Conservation (phyloP, 306 rosid genomes). For the Lathyrus oleraceus region DNA sequence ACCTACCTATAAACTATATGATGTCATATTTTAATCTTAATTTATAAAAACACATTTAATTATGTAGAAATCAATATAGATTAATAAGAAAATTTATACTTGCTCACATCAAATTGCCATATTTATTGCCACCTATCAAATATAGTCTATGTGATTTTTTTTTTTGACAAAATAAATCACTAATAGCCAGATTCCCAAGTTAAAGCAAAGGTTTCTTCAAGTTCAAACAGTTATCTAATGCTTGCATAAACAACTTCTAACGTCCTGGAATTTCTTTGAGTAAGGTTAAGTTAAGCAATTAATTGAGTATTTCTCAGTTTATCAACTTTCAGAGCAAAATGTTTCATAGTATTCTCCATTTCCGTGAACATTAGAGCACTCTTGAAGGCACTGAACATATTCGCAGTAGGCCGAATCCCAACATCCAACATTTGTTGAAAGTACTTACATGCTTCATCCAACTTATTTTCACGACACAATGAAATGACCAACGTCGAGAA, state of each 20-base stretch:
- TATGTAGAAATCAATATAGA: no score
- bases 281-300: conserved; percentile 31
- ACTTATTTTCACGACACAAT: conserved; percentile 60
- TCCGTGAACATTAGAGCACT: conserved; percentile 57
- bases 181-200: no score
- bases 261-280: neutral
- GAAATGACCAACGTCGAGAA: conserved; percentile 64
- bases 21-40: no score
- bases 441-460: conserved; percentile 72
- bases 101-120: no score
- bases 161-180: no score
- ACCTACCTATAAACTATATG: no score
- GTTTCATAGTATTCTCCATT: conserved; percentile 43
- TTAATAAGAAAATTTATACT: no score
- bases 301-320: conserved; percentile 62
- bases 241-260: no score
- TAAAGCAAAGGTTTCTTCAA: conserved; percentile 52
- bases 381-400: conserved; percentile 62
- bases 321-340: conserved; percentile 52
- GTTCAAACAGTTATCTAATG: conserved; percentile 81
- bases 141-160: no score
- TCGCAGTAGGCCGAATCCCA: conserved; percentile 76
- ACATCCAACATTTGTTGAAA: conserved; percentile 75
- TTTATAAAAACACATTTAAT: no score
- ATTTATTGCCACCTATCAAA: no score